Evolutionary conservation across 1,139 yeast species (phyloP), one percentile per base, ranked within the genome.

Genomic region (Wickerhamomyces sp.): DNA sequence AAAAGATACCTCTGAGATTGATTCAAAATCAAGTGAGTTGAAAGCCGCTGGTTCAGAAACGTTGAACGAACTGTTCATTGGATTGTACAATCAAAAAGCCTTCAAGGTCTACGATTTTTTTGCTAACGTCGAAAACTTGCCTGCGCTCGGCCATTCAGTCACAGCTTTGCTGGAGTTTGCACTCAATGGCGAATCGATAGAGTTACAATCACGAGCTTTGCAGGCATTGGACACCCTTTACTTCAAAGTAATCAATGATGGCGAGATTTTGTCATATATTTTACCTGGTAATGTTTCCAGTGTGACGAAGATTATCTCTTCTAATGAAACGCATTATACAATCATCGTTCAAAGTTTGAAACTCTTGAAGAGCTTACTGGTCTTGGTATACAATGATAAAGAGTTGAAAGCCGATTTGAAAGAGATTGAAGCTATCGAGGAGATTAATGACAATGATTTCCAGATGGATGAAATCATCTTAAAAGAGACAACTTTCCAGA

Each of bases 241-340:
- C 37, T 51, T 52, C 16, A 40, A 54, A 6, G 36, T 68, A 4
- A 54, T 54, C 13, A 38, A 52, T n/a, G 68, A 69, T 46, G 79
- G 79, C 3, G 83, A 76, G 36, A 54, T 66, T 3, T 38, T 75
- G 7, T 73, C 82, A 0, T 57, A 66, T 37, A 64, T 78, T 31
- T 52, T 77, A 13, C 86, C 86, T 0, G 82, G 81, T 0, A 65
- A 65, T 15, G 68, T 76, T 0, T 78, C 85, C 0, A 49, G 60
- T 0, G 46, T 77, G 16, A 57, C 70, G 2, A 75, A 72, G 38
- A 46, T 72, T 4, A 45, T 73, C 0, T 52, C 60, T 0, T 49
- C 53, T n/a, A 43, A 56, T 4, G 57, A 52, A 13, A 49, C 58
- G 1, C 71, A 75, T 40, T 70, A 58, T 39, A 56, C 57, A n/a